Evolutionary conservation across 129 eudicot species (phyloP).

Genomic region (Oenanthe sinensis): DNA sequence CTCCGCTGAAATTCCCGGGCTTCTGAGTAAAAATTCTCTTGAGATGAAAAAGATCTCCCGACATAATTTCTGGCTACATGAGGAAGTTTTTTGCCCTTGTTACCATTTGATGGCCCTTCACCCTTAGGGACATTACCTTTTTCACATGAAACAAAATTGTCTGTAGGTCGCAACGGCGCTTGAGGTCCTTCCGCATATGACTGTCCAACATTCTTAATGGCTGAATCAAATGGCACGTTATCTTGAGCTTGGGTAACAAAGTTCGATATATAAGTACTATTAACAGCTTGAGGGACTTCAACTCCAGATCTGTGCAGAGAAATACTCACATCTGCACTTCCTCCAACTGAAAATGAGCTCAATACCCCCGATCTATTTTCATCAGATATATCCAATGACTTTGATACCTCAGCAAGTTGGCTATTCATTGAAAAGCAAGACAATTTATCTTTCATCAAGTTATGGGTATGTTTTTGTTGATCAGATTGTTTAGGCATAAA

Average conservation of each 20-base stretch:
- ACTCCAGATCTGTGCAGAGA: constrained; percentile 11
- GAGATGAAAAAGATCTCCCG: constrained; percentile 33
- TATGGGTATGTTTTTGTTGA: constrained; percentile 27
- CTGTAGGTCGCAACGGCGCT: constrained; percentile 21
- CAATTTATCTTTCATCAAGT: constrained; percentile 22
- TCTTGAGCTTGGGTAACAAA: constrained; percentile 25
- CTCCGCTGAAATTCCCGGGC: constrained; percentile 53
- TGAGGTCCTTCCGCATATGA: constrained; percentile 28
- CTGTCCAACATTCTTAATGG: constrained; percentile 5
- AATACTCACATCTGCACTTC: constrained; percentile 18
- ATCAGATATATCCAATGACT: constrained; percentile 16
- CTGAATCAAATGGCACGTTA: constrained; percentile 16
- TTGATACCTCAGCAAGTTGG: constrained; percentile 10
- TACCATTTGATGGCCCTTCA: constrained; percentile 32
- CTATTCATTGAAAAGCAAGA: background rate
- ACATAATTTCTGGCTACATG: constrained; percentile 42
- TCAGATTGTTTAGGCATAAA: constrained; percentile 32
- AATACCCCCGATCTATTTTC: constrained; percentile 23
- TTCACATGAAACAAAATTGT: constrained; percentile 22
- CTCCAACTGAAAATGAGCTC: constrained; percentile 17
- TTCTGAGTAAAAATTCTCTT: constrained; percentile 30
- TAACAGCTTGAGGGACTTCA: constrained; percentile 19
- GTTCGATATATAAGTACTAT: constrained; percentile 21
- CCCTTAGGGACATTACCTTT: constrained; percentile 37
- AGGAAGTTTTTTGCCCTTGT: constrained; percentile 43